phyloP scores from a whole-genome alignment of 192 early-diverging fungal genomes.

The Entophlyctis helioformis region DNA sequence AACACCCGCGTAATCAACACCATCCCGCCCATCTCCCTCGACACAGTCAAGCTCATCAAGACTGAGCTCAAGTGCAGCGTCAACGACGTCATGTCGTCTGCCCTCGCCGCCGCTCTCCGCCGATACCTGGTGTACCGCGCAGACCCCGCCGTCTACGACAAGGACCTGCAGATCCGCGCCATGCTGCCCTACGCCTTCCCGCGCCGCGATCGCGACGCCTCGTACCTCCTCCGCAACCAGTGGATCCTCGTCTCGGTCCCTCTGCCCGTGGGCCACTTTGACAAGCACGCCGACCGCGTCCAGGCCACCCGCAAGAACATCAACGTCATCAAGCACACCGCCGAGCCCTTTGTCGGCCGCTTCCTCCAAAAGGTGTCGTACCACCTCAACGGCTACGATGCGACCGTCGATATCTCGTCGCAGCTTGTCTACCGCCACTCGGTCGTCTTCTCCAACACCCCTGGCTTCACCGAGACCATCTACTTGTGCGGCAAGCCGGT shows the following conservation, averaged over 20 bases:
- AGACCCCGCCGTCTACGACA: background rate
- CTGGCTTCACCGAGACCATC: slow-evolving; percentile 9
- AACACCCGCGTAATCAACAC: too few species aligned
- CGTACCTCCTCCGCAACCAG: slow-evolving; percentile 13
- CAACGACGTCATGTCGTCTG: slow-evolving; percentile 18
- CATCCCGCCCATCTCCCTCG: slow-evolving; percentile 3
- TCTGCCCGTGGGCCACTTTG: slow-evolving; percentile 3
- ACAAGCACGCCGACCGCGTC: slow-evolving; percentile 2
- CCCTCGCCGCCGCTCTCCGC: slow-evolving; percentile 9
- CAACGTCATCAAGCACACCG: slow-evolving; percentile 9
- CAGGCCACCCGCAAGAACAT: slow-evolving; percentile 5
- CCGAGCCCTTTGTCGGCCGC: slow-evolving; percentile 8
- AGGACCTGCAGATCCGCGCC: slow-evolving; percentile 3
- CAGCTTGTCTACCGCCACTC: slow-evolving; percentile 7
- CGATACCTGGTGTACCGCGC: background rate
- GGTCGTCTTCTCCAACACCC: slow-evolving; percentile 11
- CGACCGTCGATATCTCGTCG: slow-evolving; percentile 1
- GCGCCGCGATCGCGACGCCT: slow-evolving; percentile 8
- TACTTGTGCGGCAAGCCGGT: slow-evolving; percentile 11
- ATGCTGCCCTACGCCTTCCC: slow-evolving; percentile 24
- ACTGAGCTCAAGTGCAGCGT: slow-evolving; percentile 12
- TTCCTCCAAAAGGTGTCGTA: slow-evolving; percentile 4
- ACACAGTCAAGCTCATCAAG: slow-evolving; percentile 15
- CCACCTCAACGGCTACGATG: background rate
- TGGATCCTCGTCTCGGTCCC: slow-evolving; percentile 8